phyloP scores from a whole-genome alignment of 2,329 filamentous ascomycete species.

The Aureobasidium sp. region DNA sequence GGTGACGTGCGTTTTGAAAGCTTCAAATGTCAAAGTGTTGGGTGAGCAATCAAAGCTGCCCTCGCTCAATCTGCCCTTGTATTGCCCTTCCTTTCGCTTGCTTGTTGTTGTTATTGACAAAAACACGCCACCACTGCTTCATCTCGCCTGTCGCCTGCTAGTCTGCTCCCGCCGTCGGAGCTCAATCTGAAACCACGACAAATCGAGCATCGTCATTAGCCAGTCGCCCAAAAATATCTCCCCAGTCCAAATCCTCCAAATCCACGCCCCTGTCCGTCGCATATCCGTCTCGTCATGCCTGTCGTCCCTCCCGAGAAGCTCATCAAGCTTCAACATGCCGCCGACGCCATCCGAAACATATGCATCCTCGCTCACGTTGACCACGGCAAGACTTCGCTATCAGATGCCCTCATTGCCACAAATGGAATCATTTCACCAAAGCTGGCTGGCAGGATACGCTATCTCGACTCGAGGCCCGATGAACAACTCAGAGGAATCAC shows the following conservation, averaged over 20 bases:
- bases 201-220: neutral
- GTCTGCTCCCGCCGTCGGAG: neutral
- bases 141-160: slow-evolving; percentile 5
- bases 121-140: neutral
- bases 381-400: slow-evolving; percentile 96
- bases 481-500: slow-evolving; percentile 95
- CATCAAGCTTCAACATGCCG: slow-evolving; percentile 76
- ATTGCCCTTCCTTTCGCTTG: neutral
- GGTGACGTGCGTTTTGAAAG: neutral
- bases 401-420: slow-evolving; percentile 90
- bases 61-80: no score
- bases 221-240: neutral
- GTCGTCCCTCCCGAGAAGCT: slow-evolving; percentile 86
- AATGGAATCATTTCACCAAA: slow-evolving; percentile 99
- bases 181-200: neutral
- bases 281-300: slow-evolving; percentile 56
- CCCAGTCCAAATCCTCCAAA: neutral
- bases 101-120: neutral
- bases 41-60: neutral
- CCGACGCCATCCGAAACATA: slow-evolving; percentile 87
- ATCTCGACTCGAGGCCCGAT: slow-evolving; percentile 91
- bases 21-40: neutral
- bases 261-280: neutral
- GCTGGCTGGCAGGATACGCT: slow-evolving; percentile 93
- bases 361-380: slow-evolving; percentile 95